Evolutionary conservation across 2,329 filamentous ascomycete species (phyloP).

Genomic region (Purpureocillium takamizusanense): DNA sequence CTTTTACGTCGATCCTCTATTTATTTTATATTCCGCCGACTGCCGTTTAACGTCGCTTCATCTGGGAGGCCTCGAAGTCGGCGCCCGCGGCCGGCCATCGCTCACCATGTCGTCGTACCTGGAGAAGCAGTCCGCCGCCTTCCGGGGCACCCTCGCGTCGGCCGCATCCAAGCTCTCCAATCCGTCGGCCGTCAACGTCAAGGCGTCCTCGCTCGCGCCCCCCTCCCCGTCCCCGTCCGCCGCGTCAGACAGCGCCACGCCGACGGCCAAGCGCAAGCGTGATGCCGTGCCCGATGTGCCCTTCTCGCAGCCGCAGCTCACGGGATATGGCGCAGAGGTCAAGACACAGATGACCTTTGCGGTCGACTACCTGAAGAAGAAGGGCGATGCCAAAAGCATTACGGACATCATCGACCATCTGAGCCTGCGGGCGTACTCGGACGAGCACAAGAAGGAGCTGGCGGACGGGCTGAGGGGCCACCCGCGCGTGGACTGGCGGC

Average conservation of each 20-base stretch:
- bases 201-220: conserved; percentile 35
- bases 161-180: conserved; percentile 56
- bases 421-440: conserved; percentile 55
- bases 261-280: conserved; percentile 54
- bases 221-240: conserved; percentile 55
- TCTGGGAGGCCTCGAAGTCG: not conserved
- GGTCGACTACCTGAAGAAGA: conserved; percentile 71
- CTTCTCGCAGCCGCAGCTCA: conserved; percentile 70
- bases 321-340: conserved; percentile 68
- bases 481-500: conserved; percentile 47
- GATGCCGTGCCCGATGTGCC: conserved; percentile 42
- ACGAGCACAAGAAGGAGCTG: conserved; percentile 55
- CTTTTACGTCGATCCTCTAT: not conserved
- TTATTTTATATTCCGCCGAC: no score
- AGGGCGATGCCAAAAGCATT: conserved; percentile 59
- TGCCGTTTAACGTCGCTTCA: not conserved
- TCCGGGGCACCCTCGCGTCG: conserved; percentile 52
- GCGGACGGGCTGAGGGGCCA: conserved; percentile 59
- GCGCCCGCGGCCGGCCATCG: not conserved
- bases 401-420: conserved; percentile 73
- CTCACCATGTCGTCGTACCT: conserved; percentile 51
- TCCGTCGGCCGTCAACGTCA: conserved; percentile 33
- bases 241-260: conserved; percentile 50
- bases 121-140: conserved; percentile 54
- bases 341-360: conserved; percentile 85